A percentile compares a stretch with the other conserved stretches of the same genome.
Conservation (phyloP, 1,284 basidiomycete species). For the Marasmius sp. region DNA sequence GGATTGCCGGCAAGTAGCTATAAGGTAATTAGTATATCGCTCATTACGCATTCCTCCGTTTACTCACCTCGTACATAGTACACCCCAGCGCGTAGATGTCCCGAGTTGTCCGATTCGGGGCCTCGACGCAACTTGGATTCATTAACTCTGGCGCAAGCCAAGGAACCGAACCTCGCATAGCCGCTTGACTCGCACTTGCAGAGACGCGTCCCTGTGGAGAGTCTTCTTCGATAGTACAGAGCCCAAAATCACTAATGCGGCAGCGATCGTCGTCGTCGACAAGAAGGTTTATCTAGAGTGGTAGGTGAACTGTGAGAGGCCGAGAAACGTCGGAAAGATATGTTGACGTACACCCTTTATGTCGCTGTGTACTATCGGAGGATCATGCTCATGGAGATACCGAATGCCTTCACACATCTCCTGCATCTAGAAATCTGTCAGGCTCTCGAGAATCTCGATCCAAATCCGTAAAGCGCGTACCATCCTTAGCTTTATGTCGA, state of each 20-base stretch:
- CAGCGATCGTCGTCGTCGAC: not conserved
- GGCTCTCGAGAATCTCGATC: not conserved
- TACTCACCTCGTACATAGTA: constrained; percentile 8
- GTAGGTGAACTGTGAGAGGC: not conserved
- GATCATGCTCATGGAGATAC: constrained; percentile 16
- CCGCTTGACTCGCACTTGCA: not conserved
- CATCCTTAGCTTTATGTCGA: not conserved
- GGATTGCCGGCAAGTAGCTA: not conserved
- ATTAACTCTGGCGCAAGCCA: constrained; percentile 10
- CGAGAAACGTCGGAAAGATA: not conserved
- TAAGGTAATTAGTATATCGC: not conserved
- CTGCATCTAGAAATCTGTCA: constrained; percentile 2
- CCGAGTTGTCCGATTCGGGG: not conserved
- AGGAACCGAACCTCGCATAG: constrained; percentile 1
- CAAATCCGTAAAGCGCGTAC: constrained; percentile 8
- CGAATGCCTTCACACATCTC: constrained; percentile 13
- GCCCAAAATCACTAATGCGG: constrained; percentile 10
- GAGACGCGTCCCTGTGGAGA: not conserved
- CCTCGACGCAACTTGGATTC: not conserved
- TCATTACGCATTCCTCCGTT: not conserved
- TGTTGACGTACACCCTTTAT: constrained; percentile 14
- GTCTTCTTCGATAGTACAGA: not conserved
- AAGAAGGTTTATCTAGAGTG: constrained; percentile 6
- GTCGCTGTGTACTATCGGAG: constrained; percentile 18
- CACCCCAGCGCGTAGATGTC: constrained; percentile 11